A percentile compares a stretch with the other conserved stretches of the same genome.
Conservation (phyloP, 2,329 filamentous ascomycete genomes). For the Cladosporium sp. region DNA sequence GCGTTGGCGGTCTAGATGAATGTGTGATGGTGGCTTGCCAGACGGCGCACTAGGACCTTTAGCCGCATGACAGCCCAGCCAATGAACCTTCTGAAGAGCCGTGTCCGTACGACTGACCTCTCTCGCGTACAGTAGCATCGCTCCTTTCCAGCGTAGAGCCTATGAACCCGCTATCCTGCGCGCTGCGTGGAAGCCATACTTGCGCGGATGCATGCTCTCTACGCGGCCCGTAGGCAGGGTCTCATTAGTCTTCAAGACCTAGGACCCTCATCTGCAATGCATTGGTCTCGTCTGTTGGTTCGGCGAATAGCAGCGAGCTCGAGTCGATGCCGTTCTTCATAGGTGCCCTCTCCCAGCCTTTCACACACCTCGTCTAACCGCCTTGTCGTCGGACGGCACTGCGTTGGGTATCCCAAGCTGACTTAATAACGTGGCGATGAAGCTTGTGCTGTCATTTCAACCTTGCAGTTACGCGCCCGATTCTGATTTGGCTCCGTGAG, state of each 20-base stretch:
- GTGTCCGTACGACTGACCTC: conserved; percentile 21
- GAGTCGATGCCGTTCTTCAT: conserved; percentile 30
- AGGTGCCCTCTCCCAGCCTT: conserved; percentile 35
- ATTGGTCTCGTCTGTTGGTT: conserved; percentile 14
- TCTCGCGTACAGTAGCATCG: conserved; percentile 5
- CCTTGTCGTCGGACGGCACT: conserved; percentile 25
- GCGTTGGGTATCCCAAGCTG: conserved; percentile 21
- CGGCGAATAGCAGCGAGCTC: conserved; percentile 34
- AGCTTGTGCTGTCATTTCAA: neutral
- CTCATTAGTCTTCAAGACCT: conserved; percentile 24
- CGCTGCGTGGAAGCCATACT: conserved; percentile 30
- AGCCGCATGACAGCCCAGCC: conserved; percentile 15
- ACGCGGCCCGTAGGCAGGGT: conserved; percentile 20
- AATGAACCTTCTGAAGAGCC: conserved; percentile 21
- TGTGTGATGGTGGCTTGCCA: conserved; percentile 16
- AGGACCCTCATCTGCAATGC: conserved; percentile 26
- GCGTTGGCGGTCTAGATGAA: conserved; percentile 21
- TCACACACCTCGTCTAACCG: conserved; percentile 35
- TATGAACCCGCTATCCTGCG: conserved; percentile 22
- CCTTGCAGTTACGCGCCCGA: conserved; percentile 34
- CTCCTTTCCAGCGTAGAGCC: too few relatives aligned
- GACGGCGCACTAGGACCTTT: conserved; percentile 19
- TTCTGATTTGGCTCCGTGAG: conserved; percentile 32
- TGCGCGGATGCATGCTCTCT: too few relatives aligned
- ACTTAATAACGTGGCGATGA: conserved; percentile 8